Evolutionary conservation across 1,284 basidiomycete genomes (phyloP).

Genomic region (Microbotryum intermedium): DNA sequence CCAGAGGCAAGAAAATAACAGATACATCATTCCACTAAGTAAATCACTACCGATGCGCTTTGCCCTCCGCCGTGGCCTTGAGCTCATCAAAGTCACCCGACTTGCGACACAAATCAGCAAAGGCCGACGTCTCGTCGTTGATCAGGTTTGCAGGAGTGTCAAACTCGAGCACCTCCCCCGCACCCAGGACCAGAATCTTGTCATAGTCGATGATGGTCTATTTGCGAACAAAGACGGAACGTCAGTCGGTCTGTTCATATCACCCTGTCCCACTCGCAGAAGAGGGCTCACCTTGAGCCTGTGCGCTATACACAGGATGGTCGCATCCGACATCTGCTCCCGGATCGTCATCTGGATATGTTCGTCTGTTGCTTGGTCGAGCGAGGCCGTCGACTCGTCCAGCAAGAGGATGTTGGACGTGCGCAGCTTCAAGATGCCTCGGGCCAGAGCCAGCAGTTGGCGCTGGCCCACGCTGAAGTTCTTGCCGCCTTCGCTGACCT

Average conservation of each 20-base stretch:
- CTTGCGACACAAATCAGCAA: slow-evolving; percentile 40
- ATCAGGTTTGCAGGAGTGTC: slow-evolving; percentile 56
- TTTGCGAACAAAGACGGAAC: slow-evolving; percentile 31
- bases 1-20: neutral
- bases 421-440: slow-evolving; percentile 49
- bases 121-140: slow-evolving; percentile 45
- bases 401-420: slow-evolving; percentile 47
- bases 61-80: slow-evolving; percentile 19
- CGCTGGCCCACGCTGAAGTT: slow-evolving; percentile 47
- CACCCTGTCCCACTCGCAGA: no score
- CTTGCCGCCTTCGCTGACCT: slow-evolving; percentile 45
- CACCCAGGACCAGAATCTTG: slow-evolving; percentile 47
- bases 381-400: slow-evolving; percentile 47
- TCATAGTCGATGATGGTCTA: slow-evolving; percentile 46
- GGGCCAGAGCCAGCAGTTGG: slow-evolving; percentile 49
- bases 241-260: no score
- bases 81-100: slow-evolving; percentile 23
- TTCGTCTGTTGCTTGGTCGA: slow-evolving; percentile 41
- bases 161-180: slow-evolving; percentile 48
- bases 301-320: slow-evolving; percentile 39
- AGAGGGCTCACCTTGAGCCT: neutral
- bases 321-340: slow-evolving; percentile 39
- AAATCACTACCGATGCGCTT: neutral
- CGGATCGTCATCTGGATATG: slow-evolving; percentile 44
- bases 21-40: neutral